A percentile compares a stretch with the other conserved stretches of the same genome.
phyloP scores from a whole-genome alignment of 2,329 filamentous ascomycete genomes.

The Neofusicoccum kwambonambiense region DNA sequence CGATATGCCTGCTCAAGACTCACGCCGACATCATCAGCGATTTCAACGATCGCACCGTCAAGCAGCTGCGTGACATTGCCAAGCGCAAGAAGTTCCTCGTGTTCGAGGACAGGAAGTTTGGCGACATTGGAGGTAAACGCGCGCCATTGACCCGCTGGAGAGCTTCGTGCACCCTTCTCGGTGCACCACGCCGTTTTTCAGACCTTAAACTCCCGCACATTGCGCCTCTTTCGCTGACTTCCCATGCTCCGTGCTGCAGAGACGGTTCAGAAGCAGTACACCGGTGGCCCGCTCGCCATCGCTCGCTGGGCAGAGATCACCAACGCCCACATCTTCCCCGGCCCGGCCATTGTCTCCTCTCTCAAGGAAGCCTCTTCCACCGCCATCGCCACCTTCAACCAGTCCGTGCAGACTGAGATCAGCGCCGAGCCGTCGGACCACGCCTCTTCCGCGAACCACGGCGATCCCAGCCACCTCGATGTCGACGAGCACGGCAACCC shows the following conservation, averaged over 20 bases:
- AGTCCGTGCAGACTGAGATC: constrained; percentile 52
- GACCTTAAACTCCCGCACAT: no score
- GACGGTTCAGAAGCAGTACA: constrained; percentile 57
- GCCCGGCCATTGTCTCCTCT: constrained; percentile 52
- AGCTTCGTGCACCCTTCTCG: not conserved
- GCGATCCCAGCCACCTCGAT: constrained; percentile 50
- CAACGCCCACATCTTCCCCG: constrained; percentile 54
- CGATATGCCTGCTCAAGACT: constrained; percentile 61
- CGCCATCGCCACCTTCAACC: constrained; percentile 50
- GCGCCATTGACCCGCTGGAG: constrained; percentile 17
- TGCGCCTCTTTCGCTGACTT: constrained; percentile 20
- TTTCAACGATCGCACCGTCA: constrained; percentile 57
- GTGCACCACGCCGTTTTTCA: no score
- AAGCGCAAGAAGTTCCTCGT: constrained; percentile 51
- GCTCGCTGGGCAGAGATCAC: constrained; percentile 54
- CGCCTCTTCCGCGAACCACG: constrained; percentile 31
- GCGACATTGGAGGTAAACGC: constrained; percentile 53
- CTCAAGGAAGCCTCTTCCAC: constrained; percentile 49
- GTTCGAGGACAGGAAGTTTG: constrained; percentile 57
- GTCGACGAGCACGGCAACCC: constrained; percentile 25
- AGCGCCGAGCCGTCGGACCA: constrained; percentile 34
- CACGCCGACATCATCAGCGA: constrained; percentile 63
- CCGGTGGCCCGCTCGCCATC: constrained; percentile 50
- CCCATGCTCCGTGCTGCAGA: constrained; percentile 31
- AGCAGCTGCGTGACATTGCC: constrained; percentile 48